phyloP scores from a whole-genome alignment of 805 yeast genomes.

The Lachancea dasiensis region DNA sequence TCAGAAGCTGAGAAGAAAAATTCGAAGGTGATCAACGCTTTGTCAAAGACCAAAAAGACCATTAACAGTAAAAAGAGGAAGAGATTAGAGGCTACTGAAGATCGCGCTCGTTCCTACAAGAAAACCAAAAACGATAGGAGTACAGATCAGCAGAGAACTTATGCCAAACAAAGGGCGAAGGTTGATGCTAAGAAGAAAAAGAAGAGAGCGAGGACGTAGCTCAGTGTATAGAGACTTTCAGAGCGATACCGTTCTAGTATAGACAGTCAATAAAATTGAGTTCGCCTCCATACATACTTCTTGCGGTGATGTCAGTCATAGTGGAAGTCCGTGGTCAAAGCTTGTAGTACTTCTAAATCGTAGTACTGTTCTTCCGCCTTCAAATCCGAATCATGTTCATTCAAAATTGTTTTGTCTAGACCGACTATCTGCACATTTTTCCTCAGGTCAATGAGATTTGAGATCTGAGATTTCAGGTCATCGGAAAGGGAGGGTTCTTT shows the following conservation, averaged over 20 bases:
- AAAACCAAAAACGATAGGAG: conserved; percentile 73
- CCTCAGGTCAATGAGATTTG: conserved; percentile 40
- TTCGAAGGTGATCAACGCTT: conserved; percentile 32
- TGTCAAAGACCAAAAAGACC: conserved; percentile 45
- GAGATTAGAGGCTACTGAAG: conserved; percentile 58
- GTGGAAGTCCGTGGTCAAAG: conserved; percentile 22
- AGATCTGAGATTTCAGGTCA: conserved; percentile 41
- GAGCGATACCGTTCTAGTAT: too few species aligned
- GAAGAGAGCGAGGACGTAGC: too few species aligned
- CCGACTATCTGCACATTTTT: conserved; percentile 45
- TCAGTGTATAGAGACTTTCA: too few species aligned
- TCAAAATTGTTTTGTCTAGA: conserved; percentile 24
- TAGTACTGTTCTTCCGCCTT: conserved; percentile 21
- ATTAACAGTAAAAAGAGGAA: conserved; percentile 68
- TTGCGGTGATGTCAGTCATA: conserved; percentile 18
- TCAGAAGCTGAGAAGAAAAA: conserved; percentile 39
- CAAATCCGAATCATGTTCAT: conserved; percentile 10
- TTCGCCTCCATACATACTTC: neutral
- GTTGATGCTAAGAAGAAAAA: conserved; percentile 24
- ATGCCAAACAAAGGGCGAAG: conserved; percentile 30
- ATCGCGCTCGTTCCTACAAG: conserved; percentile 55
- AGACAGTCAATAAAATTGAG: too few species aligned
- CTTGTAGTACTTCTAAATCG: conserved; percentile 21
- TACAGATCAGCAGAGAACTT: conserved; percentile 41
- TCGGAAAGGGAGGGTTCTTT: conserved; percentile 30